Percentiles rank a stretch among this genome's conserved stretches.
Evolutionary conservation across 192 early-diverging fungal species (phyloP).

Genomic region (Globomyces pollinis-pini): DNA sequence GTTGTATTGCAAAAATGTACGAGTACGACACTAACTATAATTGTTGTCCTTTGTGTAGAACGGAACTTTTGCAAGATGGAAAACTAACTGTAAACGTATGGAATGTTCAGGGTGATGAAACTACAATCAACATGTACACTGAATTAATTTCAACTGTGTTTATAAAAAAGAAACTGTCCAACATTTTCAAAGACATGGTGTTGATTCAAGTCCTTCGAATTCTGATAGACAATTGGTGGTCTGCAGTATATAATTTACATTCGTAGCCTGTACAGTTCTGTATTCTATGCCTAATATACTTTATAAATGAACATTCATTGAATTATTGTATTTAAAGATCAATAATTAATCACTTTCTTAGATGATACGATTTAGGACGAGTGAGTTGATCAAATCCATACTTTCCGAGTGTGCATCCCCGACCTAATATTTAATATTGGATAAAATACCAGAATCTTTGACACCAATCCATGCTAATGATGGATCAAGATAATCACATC

Average conservation of each 20-base stretch:
- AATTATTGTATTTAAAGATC: too few species aligned
- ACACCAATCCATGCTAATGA: constrained; percentile 70
- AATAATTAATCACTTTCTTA: neutral
- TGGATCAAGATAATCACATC: constrained; percentile 78
- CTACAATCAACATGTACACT: neutral
- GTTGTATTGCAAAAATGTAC: neutral
- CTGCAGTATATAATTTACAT: too few species aligned
- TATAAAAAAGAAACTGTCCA: neutral
- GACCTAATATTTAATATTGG: too few species aligned
- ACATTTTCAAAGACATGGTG: neutral
- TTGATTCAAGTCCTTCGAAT: neutral
- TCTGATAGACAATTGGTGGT: neutral
- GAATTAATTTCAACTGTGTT: neutral
- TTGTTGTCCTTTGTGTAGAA: constrained; percentile 3
- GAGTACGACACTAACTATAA: neutral
- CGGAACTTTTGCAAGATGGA: neutral
- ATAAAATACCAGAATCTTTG: constrained; percentile 73
- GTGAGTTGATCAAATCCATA: constrained; percentile 69
- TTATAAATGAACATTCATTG: too few species aligned
- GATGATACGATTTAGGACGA: constrained; percentile 58
- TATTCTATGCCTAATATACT: too few species aligned
- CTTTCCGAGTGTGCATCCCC: constrained; percentile 61
- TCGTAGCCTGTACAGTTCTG: too few species aligned
- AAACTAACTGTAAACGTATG: neutral
- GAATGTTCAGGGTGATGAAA: neutral